These are phyloP conservation scores for Thyridium curvatum DNA, from an alignment of 2,329 filamentous ascomycete genomes.

Conservation along the genomic window DNA sequence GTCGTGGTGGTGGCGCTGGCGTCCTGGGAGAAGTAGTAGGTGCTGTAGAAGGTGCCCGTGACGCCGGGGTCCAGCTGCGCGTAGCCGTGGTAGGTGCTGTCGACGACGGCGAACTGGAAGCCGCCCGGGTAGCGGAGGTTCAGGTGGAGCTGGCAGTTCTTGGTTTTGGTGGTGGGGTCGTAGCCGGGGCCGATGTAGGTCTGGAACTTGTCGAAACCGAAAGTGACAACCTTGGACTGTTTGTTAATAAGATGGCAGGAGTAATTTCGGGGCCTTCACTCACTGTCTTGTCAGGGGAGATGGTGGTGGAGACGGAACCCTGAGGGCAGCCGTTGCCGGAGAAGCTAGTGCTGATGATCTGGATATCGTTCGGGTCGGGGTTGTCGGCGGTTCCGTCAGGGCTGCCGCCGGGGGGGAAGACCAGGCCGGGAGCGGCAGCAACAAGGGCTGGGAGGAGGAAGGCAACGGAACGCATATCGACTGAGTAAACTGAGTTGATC, in stretches of 20 bases:
- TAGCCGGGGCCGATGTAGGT: slow-evolving; percentile 39
- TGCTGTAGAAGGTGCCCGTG: slow-evolving; percentile 37
- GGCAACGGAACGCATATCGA: slow-evolving; percentile 26
- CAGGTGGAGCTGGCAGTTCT: slow-evolving; percentile 42
- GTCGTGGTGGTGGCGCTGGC: slow-evolving; percentile 36
- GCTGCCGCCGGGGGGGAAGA: slow-evolving; percentile 15
- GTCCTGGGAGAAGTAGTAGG: slow-evolving; percentile 41
- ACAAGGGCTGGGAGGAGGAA: slow-evolving; percentile 28
- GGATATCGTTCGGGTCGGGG: slow-evolving; percentile 32
- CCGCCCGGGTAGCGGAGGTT: slow-evolving; percentile 39
- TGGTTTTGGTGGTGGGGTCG: slow-evolving; percentile 26
- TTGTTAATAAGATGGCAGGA: neutral
- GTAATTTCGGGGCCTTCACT: slow-evolving; percentile 9
- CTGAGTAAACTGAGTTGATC: neutral
- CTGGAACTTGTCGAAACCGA: slow-evolving; percentile 40
- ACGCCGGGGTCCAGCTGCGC: slow-evolving; percentile 37
- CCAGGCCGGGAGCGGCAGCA: slow-evolving; percentile 23
- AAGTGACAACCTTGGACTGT: slow-evolving; percentile 31
- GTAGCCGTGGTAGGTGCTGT: slow-evolving; percentile 42
- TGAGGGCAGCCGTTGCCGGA: slow-evolving; percentile 39
- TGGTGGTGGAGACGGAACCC: slow-evolving; percentile 32
- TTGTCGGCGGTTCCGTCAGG: slow-evolving; percentile 22
- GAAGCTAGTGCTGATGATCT: slow-evolving; percentile 30
- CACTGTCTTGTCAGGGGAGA: slow-evolving; percentile 35
- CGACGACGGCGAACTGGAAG: slow-evolving; percentile 38